Evolutionary conservation across 345 rosid species (phyloP).

Genomic region (Eucalyptus erythrocorys): DNA sequence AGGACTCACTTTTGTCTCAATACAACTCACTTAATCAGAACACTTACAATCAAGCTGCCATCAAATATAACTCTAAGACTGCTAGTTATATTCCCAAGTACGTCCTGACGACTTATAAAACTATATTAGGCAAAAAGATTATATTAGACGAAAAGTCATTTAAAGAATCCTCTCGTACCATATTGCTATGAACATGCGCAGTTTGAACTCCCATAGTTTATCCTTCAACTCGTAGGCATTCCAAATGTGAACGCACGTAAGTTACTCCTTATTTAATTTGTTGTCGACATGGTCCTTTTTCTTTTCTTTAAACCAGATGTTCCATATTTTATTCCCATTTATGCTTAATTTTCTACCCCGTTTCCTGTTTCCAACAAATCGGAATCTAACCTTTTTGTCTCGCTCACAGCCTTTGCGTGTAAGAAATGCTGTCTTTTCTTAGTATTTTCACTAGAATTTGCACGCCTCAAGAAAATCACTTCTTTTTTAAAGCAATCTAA

Average conservation of each 20-base stretch:
- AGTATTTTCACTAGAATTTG: not conserved
- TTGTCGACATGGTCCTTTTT: not conserved
- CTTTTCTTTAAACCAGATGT: not conserved
- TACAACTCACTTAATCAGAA: not conserved
- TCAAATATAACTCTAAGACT: not conserved
- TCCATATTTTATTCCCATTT: not conserved
- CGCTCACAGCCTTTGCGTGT: not conserved
- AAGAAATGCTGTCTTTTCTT: not conserved
- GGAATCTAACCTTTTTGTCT: not conserved
- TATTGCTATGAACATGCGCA: not conserved
- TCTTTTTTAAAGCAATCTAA: not conserved
- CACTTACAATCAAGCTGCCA: not conserved
- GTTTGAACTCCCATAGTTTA: not conserved
- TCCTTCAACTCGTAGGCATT: not conserved
- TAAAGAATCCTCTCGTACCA: not conserved
- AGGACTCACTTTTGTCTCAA: not conserved
- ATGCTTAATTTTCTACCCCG: not conserved
- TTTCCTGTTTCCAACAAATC: not conserved
- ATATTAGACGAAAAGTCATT: not conserved
- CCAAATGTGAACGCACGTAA: not conserved
- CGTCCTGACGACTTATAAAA: not conserved
- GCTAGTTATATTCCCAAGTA: not conserved
- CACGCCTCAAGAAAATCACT: not conserved
- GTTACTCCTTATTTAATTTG: not conserved
- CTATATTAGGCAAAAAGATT: too few species aligned